Evolutionary conservation across 2,329 filamentous ascomycete species (phyloP).

Genomic region (Aspergillus persii): DNA sequence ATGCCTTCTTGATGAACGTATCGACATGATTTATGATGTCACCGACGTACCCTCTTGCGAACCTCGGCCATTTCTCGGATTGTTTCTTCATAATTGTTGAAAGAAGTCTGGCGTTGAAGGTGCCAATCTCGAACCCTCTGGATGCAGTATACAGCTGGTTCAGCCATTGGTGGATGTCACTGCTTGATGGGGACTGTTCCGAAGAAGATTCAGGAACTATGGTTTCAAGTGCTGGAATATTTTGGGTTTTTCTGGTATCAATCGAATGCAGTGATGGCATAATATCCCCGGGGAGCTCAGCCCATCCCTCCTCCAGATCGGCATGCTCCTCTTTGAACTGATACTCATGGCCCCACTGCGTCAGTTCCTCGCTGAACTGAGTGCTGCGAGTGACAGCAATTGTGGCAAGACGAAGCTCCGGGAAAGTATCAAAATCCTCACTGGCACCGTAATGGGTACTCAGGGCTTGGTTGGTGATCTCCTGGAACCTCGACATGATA

Average conservation of each 20-base stretch:
- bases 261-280: background rate
- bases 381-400: slow-evolving; percentile 28
- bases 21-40: slow-evolving; percentile 54
- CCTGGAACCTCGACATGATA: slow-evolving; percentile 41
- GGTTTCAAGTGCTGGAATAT: slow-evolving; percentile 8
- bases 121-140: slow-evolving; percentile 57
- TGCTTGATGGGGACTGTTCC: background rate
- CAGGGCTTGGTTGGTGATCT: slow-evolving; percentile 32
- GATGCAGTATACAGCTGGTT: slow-evolving; percentile 42
- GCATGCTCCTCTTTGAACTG: slow-evolving; percentile 6
- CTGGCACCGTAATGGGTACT: slow-evolving; percentile 36
- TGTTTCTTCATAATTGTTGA: slow-evolving; percentile 52
- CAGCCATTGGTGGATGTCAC: slow-evolving; percentile 48
- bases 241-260: slow-evolving; percentile 1
- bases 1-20: slow-evolving; percentile 47
- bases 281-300: background rate
- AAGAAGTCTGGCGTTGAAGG: slow-evolving; percentile 35
- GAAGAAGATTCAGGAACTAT: background rate
- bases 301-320: background rate
- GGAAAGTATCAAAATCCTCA: slow-evolving; percentile 33
- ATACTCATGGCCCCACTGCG: slow-evolving; percentile 20
- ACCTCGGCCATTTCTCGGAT: slow-evolving; percentile 51
- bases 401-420: slow-evolving; percentile 33
- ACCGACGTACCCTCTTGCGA: slow-evolving; percentile 52
- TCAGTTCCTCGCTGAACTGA: slow-evolving; percentile 22